These are phyloP conservation scores for Piromyces sp. DNA, from an alignment of 192 early-diverging fungal genomes.

Conservation along the genomic window DNA sequence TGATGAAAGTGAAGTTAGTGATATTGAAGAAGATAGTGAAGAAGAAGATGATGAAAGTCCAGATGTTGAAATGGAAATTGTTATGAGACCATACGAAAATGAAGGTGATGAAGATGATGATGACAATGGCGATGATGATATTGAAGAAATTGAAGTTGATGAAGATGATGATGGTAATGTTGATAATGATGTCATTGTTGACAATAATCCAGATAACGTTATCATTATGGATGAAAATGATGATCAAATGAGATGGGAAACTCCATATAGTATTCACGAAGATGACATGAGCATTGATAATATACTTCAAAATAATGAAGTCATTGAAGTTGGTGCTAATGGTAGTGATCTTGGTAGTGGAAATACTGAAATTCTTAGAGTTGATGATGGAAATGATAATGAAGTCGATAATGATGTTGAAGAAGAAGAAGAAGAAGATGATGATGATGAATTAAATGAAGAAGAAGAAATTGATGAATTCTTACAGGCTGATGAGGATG, in stretches of 20 bases:
- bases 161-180: constrained; percentile 35
- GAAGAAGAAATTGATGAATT: constrained; percentile 21
- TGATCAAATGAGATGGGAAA: neutral
- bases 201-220: constrained; percentile 15
- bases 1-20: constrained; percentile 26
- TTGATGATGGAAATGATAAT: constrained; percentile 29
- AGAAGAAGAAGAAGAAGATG: constrained; percentile 32
- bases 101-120: constrained; percentile 15
- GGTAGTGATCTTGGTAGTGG: constrained; percentile 6
- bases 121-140: constrained; percentile 1
- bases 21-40: constrained; percentile 10
- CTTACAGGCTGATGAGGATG: constrained; percentile 21
- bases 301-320: constrained; percentile 15
- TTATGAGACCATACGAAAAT: constrained; percentile 20
- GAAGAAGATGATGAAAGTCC: constrained; percentile 24
- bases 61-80: constrained; percentile 24
- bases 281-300: constrained; percentile 20
- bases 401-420: constrained; percentile 30
- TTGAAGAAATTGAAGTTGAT: constrained; percentile 4
- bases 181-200: constrained; percentile 21
- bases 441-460: constrained; percentile 28
- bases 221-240: constrained; percentile 7
- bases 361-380: neutral
- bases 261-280: neutral
- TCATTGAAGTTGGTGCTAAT: constrained; percentile 14